These are phyloP conservation scores for Colletotrichum sp. DNA, from an alignment of 2,329 filamentous ascomycete species.

Conservation along the genomic window DNA sequence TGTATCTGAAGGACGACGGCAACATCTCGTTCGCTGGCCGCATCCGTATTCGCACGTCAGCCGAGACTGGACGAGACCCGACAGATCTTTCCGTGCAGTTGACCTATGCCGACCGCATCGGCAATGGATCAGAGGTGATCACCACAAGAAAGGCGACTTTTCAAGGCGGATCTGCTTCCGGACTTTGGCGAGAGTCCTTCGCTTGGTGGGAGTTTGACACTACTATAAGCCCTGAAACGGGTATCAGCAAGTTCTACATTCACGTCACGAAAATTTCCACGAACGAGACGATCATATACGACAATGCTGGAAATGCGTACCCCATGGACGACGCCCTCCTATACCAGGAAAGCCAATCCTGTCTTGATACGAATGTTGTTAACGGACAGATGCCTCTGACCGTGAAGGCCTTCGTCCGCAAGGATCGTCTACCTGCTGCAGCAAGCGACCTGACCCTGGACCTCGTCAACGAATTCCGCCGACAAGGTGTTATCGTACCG, in stretches of 20 bases:
- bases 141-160: slow-evolving; percentile 11
- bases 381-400: slow-evolving; percentile 1
- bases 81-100: slow-evolving; percentile 28
- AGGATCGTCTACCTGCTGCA: not conserved
- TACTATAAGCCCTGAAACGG: slow-evolving; percentile 18
- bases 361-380: not conserved
- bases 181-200: slow-evolving; percentile 23
- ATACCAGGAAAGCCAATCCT: slow-evolving; percentile 24
- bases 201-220: slow-evolving; percentile 25
- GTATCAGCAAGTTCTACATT: slow-evolving; percentile 29
- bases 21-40: slow-evolving; percentile 27
- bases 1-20: slow-evolving; percentile 31
- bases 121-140: slow-evolving; percentile 5
- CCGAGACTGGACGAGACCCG: slow-evolving; percentile 22
- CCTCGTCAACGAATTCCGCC: slow-evolving; percentile 1
- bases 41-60: slow-evolving; percentile 26
- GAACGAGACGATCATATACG: slow-evolving; percentile 17
- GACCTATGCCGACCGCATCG: slow-evolving; percentile 24
- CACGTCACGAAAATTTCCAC: slow-evolving; percentile 23
- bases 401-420: slow-evolving; percentile 1
- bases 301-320: slow-evolving; percentile 25
- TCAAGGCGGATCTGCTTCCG: slow-evolving; percentile 22
- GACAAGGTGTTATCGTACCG: slow-evolving; percentile 16
- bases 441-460: slow-evolving; percentile 4
- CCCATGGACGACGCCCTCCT: slow-evolving; percentile 23